These are phyloP conservation scores for Ogataea thermomethanolica DNA, from an alignment of 805 yeast species.

Conservation along the genomic window DNA sequence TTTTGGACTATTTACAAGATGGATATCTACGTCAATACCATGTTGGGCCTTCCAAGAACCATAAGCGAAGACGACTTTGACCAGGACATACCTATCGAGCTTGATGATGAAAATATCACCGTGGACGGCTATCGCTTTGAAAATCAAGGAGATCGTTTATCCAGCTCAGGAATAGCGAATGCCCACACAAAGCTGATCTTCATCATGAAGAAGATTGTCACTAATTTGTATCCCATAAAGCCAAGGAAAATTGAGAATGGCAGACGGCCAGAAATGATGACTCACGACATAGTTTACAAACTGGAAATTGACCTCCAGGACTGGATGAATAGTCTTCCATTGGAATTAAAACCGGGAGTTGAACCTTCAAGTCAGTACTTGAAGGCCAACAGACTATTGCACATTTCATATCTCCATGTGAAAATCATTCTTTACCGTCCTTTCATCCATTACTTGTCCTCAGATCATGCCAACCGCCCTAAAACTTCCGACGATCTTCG, in stretches of 20 bases:
- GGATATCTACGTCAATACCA: slow-evolving; percentile 85
- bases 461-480: slow-evolving; percentile 37
- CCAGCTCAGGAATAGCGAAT: slow-evolving; percentile 78
- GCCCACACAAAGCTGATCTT: slow-evolving; percentile 75
- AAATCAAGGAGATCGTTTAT: slow-evolving; percentile 47
- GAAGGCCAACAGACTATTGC: slow-evolving; percentile 71
- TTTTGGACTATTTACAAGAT: slow-evolving; percentile 89
- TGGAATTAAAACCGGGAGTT: slow-evolving; percentile 65
- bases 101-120: slow-evolving; percentile 85
- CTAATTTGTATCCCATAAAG: slow-evolving; percentile 71
- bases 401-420: slow-evolving; percentile 69
- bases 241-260: slow-evolving; percentile 30
- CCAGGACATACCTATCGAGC: slow-evolving; percentile 79
- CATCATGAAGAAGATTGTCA: slow-evolving; percentile 67
- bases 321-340: slow-evolving; percentile 72
- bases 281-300: slow-evolving; percentile 46
- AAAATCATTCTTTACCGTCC: slow-evolving; percentile 83
- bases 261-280: slow-evolving; percentile 32
- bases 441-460: slow-evolving; percentile 76
- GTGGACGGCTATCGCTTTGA: slow-evolving; percentile 48
- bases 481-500: slow-evolving; percentile 44
- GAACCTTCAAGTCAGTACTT: slow-evolving; percentile 64
- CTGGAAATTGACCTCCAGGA: slow-evolving; percentile 65
- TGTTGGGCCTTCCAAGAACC: slow-evolving; percentile 80
- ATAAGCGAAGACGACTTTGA: slow-evolving; percentile 77